Base-by-base conservation (phyloP, 345 rosid genomes). In the Aethionema arabicum region DNA sequence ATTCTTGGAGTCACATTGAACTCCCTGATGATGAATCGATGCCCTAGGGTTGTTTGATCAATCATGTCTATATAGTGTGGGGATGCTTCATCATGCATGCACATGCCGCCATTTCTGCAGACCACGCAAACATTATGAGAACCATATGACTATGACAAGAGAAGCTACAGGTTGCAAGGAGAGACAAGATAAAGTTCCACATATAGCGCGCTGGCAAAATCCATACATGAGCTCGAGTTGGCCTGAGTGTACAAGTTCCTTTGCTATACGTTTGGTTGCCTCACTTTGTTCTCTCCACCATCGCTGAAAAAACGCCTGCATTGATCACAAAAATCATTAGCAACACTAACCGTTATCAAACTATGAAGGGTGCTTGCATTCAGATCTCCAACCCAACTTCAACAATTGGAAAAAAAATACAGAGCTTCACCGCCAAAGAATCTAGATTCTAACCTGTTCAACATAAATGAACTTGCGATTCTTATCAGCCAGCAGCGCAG, bases 41-140 rank as follows among this genome's bases (percentile, higher is more conserved):
- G 99, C 43, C 99, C 99, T 15, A 93, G 95, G 55, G 97, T 84
- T 36, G 91, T 90, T 78, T 93, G 99, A 72, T 93, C 99, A 74
- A 93, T 90, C 96, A 93, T 87, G 72, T 93, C 99, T 67, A 93
- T 85, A 73, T 87, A 93, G 68, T 93, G 97, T 3, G 96, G 79
- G 54, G 68, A 80, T 14, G 99, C 99, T 74, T 93, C 99, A 74
- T 93, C 99, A 63, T 93, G 99, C 99, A 93, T 93, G 68, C 95
- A 87, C 88, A 85, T 84, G 8, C 99, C 99, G n/a, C 99, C 97
- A 67, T 93, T 93, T 84, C 97, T 93, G 68, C 69, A 74, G 55
- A 61, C 55, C 41, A 66, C 32, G 2, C 12, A 48, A 39, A 15
- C 10, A 31, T 41, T 4, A 59, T 50, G 31, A 8, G 51, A 41